Conservation (phyloP, 495 filamentous ascomycete species). For the Recurvomyces mirabilis region DNA sequence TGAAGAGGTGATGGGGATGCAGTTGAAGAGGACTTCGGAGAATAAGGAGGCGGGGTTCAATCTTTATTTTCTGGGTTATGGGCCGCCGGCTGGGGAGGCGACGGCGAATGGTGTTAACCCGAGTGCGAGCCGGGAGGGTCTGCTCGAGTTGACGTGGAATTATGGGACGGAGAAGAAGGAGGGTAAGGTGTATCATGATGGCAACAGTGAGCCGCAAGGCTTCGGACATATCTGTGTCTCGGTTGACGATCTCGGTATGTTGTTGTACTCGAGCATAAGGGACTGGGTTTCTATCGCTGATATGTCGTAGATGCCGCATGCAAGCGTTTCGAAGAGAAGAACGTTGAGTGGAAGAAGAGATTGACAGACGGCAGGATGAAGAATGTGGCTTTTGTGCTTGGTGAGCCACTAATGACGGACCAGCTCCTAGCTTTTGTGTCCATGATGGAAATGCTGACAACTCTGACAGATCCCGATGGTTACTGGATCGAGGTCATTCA, state of each 20-base stretch:
- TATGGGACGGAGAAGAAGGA: constrained; percentile 90
- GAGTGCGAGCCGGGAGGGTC: constrained; percentile 59
- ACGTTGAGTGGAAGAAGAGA: constrained; percentile 87
- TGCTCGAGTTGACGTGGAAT: constrained; percentile 92
- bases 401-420: not conserved
- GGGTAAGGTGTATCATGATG: constrained; percentile 78
- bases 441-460: not conserved
- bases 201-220: constrained; percentile 82
- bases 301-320: constrained; percentile 77
- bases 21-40: constrained; percentile 59
- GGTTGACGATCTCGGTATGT: constrained; percentile 91
- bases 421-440: not conserved
- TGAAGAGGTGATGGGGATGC: constrained; percentile 82
- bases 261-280: too few relatives aligned
- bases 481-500: constrained; percentile 91
- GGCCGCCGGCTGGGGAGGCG: constrained; percentile 39
- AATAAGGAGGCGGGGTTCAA: constrained; percentile 64
- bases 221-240: constrained; percentile 85
- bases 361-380: constrained; percentile 87
- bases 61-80: constrained; percentile 86
- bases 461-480: constrained; percentile 63
- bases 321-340: constrained; percentile 65
- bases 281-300: too few relatives aligned
- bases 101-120: constrained; percentile 41
- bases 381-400: constrained; percentile 81